phyloP scores from a whole-genome alignment of 495 filamentous ascomycete genomes.

The Aspergillus conjunctus region DNA sequence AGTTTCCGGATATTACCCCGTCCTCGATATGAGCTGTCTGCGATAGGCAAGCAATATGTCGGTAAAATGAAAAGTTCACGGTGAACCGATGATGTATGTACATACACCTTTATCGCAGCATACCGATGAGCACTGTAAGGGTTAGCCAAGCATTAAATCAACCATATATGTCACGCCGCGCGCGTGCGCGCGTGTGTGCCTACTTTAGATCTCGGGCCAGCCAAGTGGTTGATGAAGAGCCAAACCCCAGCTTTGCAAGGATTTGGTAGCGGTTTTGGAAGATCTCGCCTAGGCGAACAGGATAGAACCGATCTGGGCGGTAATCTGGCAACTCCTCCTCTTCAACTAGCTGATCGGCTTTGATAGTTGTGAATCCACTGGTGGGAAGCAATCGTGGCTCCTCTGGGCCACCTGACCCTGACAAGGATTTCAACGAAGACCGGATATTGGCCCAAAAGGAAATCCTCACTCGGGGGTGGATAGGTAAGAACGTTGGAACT shows the following conservation, averaged over 20 bases:
- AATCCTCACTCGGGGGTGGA: too few relatives aligned
- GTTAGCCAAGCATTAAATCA: slow-evolving; percentile 8
- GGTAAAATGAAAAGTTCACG: slow-evolving; percentile 42
- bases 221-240: slow-evolving; percentile 54
- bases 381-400: slow-evolving; percentile 22
- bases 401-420: too few relatives aligned
- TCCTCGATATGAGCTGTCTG: slow-evolving; percentile 30
- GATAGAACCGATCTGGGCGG: slow-evolving; percentile 48
- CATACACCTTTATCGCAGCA: slow-evolving; percentile 44
- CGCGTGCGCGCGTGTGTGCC: too few relatives aligned
- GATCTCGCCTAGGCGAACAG: slow-evolving; percentile 51
- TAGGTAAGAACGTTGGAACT: too few relatives aligned
- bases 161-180: slow-evolving; percentile 2
- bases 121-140: slow-evolving; percentile 34
- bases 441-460: too few relatives aligned
- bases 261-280: slow-evolving; percentile 51
- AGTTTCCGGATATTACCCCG: slow-evolving; percentile 30
- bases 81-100: slow-evolving; percentile 30
- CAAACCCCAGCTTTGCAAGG: slow-evolving; percentile 57
- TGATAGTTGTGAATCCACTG: slow-evolving; percentile 19
- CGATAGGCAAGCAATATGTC: slow-evolving; percentile 28
- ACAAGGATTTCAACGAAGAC: too few relatives aligned
- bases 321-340: slow-evolving; percentile 51
- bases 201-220: slow-evolving; percentile 50
- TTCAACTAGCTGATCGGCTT: slow-evolving; percentile 30